Conservation (phyloP, 495 filamentous ascomycete genomes). For the Chaetomidium leptoderma region DNA sequence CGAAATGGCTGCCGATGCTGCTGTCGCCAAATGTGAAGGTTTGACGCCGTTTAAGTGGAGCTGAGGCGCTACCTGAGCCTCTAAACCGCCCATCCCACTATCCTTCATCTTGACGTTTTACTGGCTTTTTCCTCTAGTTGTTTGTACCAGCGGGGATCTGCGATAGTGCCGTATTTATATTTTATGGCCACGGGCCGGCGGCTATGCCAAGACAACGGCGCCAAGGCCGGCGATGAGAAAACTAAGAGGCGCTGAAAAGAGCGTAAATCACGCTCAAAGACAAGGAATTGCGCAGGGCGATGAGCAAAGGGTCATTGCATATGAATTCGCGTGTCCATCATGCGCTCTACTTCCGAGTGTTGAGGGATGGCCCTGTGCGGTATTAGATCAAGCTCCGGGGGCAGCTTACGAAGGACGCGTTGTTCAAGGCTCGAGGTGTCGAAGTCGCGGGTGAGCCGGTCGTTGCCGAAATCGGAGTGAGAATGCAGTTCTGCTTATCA, state of each 20-base stretch:
- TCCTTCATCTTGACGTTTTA: conserved; percentile 15
- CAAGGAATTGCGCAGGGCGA: not conserved
- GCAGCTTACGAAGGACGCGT: not conserved
- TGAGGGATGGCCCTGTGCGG: not conserved
- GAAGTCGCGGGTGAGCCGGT: not conserved
- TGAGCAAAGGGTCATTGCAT: not conserved
- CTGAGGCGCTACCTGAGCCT: conserved; percentile 2
- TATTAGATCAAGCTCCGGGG: not conserved
- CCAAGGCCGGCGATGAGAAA: not conserved
- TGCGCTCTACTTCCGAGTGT: not conserved
- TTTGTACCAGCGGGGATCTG: not conserved
- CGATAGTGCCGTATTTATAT: not conserved
- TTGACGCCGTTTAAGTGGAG: conserved; percentile 1
- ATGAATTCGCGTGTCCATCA: not conserved
- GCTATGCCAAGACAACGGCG: not conserved
- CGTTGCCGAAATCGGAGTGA: not conserved
- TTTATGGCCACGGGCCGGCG: not conserved
- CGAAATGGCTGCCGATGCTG: not conserved
- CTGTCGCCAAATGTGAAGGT: not conserved
- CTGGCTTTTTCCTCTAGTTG: not conserved
- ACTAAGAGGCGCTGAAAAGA: no score
- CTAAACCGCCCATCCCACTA: conserved; percentile 8
- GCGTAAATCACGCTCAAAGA: not conserved
- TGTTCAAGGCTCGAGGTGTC: not conserved
- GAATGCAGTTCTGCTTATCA: no score